Percentiles rank a stretch among this genome's conserved stretches.
Conservation (phyloP, 805 yeast species). For the Nakazawaea ambrosiae region DNA sequence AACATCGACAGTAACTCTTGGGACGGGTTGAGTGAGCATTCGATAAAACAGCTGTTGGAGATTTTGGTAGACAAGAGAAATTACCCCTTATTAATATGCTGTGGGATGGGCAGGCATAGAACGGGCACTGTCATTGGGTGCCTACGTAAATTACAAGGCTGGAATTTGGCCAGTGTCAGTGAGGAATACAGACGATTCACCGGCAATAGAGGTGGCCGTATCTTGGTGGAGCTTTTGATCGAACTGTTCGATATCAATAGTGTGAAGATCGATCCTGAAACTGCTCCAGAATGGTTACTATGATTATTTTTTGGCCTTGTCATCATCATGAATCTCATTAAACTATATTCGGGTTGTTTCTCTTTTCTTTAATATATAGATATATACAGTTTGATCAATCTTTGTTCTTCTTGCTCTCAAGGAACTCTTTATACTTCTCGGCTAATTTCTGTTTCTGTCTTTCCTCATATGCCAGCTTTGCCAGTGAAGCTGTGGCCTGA, state of each 20-base stretch:
- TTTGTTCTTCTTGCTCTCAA: slow-evolving; percentile 11
- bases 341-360: not conserved
- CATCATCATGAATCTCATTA: too few species aligned
- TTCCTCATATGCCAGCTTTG: slow-evolving; percentile 40
- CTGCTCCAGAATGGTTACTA: slow-evolving; percentile 42
- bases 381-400: not conserved
- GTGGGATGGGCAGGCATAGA: slow-evolving; percentile 98
- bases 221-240: slow-evolving; percentile 81
- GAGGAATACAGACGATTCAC: slow-evolving; percentile 94
- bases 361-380: not conserved
- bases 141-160: slow-evolving; percentile 84
- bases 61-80: slow-evolving; percentile 64
- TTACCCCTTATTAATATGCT: slow-evolving; percentile 85
- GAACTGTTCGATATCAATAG: slow-evolving; percentile 56
- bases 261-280: slow-evolving; percentile 31
- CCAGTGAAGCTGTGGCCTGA: slow-evolving; percentile 59
- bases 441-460: slow-evolving; percentile 26
- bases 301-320: not conserved
- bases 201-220: slow-evolving; percentile 88
- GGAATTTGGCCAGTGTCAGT: slow-evolving; percentile 90
- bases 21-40: slow-evolving; percentile 86
- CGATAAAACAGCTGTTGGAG: slow-evolving; percentile 73
- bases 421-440: slow-evolving; percentile 23
- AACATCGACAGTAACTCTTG: slow-evolving; percentile 63
- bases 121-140: slow-evolving; percentile 98